These are phyloP conservation scores for Penicillium janthinellum DNA, from an alignment of 2,329 filamentous ascomycete genomes.

Conservation along the genomic window DNA sequence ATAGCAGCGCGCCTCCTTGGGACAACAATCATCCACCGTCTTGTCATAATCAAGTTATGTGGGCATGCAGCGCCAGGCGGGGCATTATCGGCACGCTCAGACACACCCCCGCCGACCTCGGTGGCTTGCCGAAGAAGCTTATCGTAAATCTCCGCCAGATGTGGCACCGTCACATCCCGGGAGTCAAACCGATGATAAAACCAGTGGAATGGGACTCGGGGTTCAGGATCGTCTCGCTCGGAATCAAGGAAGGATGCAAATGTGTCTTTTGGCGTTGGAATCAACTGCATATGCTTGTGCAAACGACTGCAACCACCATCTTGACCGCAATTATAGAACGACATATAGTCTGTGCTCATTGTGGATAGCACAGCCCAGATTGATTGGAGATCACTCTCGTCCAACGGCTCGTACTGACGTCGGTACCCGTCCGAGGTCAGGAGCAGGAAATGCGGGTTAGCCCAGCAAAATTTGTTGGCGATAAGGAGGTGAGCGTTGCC, in stretches of 20 bases:
- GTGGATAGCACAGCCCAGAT: conserved; percentile 3
- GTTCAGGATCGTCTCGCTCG: not conserved
- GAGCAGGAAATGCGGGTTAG: conserved; percentile 3
- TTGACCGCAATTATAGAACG: conserved; percentile 7
- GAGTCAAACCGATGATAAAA: not conserved
- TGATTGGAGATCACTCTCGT: not conserved
- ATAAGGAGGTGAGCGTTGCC: conserved; percentile 4
- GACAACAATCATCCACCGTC: conserved; percentile 3
- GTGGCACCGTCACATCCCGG: not conserved
- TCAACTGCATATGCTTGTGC: conserved; percentile 7
- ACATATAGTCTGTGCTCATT: conserved; percentile 2
- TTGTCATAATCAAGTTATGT: conserved; percentile 6
- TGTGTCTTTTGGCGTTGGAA: not conserved
- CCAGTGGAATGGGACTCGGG: not conserved
- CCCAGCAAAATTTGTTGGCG: conserved; percentile 9
- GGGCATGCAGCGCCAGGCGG: conserved; percentile 1
- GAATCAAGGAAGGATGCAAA: conserved; percentile 2
- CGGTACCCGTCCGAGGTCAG: conserved; percentile 4
- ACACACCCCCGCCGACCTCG: not conserved
- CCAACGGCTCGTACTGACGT: not conserved
- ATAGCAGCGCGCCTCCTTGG: conserved; percentile 1
- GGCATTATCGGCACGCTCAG: not conserved
- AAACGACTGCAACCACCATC: conserved; percentile 9
- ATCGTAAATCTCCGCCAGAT: not conserved
- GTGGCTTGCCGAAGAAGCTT: not conserved